Evolutionary conservation across 1,284 basidiomycete species (phyloP).

Genomic region (Vanrija humicola): DNA sequence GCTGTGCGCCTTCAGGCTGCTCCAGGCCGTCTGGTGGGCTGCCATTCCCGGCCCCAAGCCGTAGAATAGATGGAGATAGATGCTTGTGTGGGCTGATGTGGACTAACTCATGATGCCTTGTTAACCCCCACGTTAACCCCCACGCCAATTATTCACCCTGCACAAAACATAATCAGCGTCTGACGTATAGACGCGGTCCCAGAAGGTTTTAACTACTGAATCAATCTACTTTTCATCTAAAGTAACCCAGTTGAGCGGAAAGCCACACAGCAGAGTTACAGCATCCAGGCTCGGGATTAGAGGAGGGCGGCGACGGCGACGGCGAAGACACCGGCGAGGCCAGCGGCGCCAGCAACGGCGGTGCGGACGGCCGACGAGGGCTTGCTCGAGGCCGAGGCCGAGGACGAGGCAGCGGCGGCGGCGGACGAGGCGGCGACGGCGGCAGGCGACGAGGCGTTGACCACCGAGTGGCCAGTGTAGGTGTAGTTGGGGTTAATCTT

Average conservation of each 20-base stretch:
- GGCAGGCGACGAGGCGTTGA: conserved; percentile 8
- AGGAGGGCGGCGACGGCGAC: neutral
- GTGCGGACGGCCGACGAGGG: neutral
- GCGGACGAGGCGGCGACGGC: conserved; percentile 7
- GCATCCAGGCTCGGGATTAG: neutral
- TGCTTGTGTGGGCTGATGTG: too few relatives aligned
- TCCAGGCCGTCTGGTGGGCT: conserved; percentile 65
- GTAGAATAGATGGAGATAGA: neutral
- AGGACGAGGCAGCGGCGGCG: neutral
- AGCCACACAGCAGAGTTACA: too few relatives aligned
- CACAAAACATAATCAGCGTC: too few relatives aligned
- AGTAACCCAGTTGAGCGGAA: too few relatives aligned
- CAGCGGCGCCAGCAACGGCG: neutral
- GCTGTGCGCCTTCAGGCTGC: conserved; percentile 60
- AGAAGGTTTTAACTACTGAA: neutral
- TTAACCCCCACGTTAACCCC: too few relatives aligned
- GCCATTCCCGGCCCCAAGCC: conserved; percentile 53
- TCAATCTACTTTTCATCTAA: neutral
- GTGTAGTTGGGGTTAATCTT: conserved; percentile 26
- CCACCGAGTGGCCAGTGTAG: conserved; percentile 8
- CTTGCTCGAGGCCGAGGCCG: neutral
- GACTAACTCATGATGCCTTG: too few relatives aligned
- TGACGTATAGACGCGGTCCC: too few relatives aligned
- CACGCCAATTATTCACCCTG: too few relatives aligned
- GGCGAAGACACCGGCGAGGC: neutral